Evolutionary conservation across 2,329 filamentous ascomycete genomes (phyloP).

Genomic region (Bertia moriformis): DNA sequence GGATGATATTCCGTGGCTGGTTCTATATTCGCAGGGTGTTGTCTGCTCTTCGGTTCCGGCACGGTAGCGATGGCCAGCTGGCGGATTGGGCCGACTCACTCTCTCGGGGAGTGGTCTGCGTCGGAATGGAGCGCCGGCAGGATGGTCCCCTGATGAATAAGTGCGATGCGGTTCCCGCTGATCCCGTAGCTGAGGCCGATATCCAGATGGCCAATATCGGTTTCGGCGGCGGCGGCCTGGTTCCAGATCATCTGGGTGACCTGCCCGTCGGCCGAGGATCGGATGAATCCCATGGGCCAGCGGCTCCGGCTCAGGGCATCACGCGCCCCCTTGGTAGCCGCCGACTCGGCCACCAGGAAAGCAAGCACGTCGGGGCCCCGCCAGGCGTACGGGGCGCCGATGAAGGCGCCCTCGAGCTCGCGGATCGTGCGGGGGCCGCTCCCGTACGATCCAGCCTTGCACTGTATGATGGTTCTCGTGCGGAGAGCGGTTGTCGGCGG

Average conservation of each 20-base stretch:
- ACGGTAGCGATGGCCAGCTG: too few species aligned
- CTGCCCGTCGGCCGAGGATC: constrained; percentile 39
- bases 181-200: too few species aligned
- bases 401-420: constrained; percentile 70
- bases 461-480: constrained; percentile 43
- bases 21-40: too few species aligned
- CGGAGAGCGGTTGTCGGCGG: not conserved
- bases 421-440: constrained; percentile 43
- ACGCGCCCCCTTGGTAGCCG: constrained; percentile 66
- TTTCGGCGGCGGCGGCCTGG: constrained; percentile 38
- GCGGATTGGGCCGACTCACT: too few species aligned
- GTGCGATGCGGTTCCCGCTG: too few species aligned
- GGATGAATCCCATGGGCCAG: constrained; percentile 60
- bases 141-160: too few species aligned
- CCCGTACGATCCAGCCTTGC: constrained; percentile 44
- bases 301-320: constrained; percentile 53
- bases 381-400: constrained; percentile 62
- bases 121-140: too few species aligned
- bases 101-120: too few species aligned
- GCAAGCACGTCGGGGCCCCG: constrained; percentile 50
- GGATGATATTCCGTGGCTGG: too few species aligned
- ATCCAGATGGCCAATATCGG: too few species aligned
- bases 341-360: constrained; percentile 51
- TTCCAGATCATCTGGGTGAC: constrained; percentile 66
- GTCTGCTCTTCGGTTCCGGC: too few species aligned